phyloP scores from a whole-genome alignment of 129 eudicot species.

The Centrapalus pauciflorus region DNA sequence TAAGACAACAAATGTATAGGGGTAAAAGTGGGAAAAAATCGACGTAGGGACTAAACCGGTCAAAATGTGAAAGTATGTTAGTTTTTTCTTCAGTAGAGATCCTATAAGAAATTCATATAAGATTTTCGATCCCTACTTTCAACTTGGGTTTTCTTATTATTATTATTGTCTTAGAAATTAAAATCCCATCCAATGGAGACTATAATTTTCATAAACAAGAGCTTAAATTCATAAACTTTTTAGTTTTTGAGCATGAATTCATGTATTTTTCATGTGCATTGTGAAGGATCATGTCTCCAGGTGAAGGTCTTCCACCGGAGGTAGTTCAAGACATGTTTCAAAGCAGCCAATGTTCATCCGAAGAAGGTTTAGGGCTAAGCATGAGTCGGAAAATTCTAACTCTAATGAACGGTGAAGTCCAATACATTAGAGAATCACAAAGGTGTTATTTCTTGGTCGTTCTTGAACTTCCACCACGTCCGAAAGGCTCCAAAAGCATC shows the following conservation, averaged over 20 bases:
- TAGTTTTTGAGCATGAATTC: neutral
- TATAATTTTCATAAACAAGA: neutral
- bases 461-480: slow-evolving; percentile 50
- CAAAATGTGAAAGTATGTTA: too few species aligned
- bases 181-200: too few species aligned
- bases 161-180: too few species aligned
- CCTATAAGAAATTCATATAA: too few species aligned
- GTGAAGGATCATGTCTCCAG: slow-evolving; percentile 69
- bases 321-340: slow-evolving; percentile 84
- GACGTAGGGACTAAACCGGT: too few species aligned
- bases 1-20: too few species aligned
- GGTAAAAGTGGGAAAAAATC: too few species aligned
- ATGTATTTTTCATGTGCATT: slow-evolving; percentile 6
- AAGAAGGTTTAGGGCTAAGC: slow-evolving; percentile 79
- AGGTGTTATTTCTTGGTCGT: slow-evolving; percentile 57
- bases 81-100: too few species aligned
- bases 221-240: neutral
- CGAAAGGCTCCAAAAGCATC: slow-evolving; percentile 16
- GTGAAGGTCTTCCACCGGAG: slow-evolving; percentile 84
- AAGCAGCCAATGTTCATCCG: slow-evolving; percentile 56
- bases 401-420: slow-evolving; percentile 81
- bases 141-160: too few species aligned
- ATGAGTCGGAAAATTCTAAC: slow-evolving; percentile 67
- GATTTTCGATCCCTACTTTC: too few species aligned
- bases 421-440: slow-evolving; percentile 82